These are phyloP conservation scores for Alternaria triticina DNA, from an alignment of 2,329 filamentous ascomycete species.

Conservation along the genomic window DNA sequence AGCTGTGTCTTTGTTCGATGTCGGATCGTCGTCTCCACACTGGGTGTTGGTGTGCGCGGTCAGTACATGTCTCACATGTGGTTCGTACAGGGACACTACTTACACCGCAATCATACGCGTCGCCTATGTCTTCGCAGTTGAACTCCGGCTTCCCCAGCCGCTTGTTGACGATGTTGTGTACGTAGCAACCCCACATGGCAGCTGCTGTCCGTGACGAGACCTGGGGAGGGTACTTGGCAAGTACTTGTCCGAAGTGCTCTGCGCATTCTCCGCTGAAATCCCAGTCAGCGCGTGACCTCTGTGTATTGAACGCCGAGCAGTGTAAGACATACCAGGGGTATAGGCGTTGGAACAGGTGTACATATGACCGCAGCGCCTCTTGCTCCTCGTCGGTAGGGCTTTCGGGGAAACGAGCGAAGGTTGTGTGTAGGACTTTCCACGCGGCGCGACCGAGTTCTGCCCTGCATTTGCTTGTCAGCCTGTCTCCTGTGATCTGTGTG, in stretches of 20 bases:
- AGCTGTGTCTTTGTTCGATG: constrained; percentile 22
- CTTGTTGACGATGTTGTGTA: constrained; percentile 71
- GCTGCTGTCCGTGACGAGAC: constrained; percentile 66
- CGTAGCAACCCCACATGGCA: constrained; percentile 71
- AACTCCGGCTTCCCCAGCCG: constrained; percentile 66
- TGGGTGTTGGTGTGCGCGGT: neutral
- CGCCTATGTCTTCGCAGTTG: constrained; percentile 69
- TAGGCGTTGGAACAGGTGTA: constrained; percentile 68
- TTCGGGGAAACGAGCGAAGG: constrained; percentile 70
- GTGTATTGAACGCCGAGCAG: constrained; percentile 20
- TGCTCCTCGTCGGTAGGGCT: constrained; percentile 66
- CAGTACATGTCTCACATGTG: neutral
- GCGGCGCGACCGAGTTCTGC: constrained; percentile 69
- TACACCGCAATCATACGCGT: constrained; percentile 67
- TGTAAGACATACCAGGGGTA: constrained; percentile 63
- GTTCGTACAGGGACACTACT: neutral
- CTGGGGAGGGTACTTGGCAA: constrained; percentile 69
- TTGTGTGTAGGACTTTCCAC: constrained; percentile 72
- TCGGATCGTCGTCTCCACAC: constrained; percentile 63
- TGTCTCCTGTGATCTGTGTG: constrained; percentile 7
- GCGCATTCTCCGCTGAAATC: constrained; percentile 66
- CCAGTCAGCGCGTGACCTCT: constrained; percentile 33
- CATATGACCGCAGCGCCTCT: constrained; percentile 64
- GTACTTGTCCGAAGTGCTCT: constrained; percentile 65
- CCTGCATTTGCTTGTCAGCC: constrained; percentile 46